These are phyloP conservation scores for Suillus clintonianus DNA, from an alignment of 768 basidiomycete genomes.

Conservation along the genomic window DNA sequence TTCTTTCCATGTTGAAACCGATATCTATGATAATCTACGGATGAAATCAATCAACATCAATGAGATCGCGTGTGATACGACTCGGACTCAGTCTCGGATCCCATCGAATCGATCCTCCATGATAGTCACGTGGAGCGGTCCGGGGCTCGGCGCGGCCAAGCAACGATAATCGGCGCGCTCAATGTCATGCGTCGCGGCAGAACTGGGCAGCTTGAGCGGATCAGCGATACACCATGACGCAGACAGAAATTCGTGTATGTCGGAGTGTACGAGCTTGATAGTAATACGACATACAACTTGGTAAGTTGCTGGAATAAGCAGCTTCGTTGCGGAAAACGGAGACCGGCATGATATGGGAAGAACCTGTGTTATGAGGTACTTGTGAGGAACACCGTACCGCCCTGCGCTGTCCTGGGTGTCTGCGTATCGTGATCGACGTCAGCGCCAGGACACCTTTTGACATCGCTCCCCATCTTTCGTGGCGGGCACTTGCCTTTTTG, in stretches of 20 bases:
- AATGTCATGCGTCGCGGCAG: neutral
- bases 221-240: neutral
- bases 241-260: neutral
- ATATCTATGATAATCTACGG: neutral
- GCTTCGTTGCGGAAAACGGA: neutral
- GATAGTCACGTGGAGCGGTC: neutral
- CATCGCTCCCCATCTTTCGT: neutral
- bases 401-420: too few relatives aligned
- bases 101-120: neutral
- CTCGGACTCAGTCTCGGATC: too few relatives aligned
- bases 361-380: neutral
- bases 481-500: neutral
- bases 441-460: neutral
- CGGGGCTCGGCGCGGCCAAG: neutral
- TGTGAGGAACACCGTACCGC: neutral
- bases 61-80: neutral
- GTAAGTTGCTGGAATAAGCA: neutral
- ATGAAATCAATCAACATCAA: neutral
- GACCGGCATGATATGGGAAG: neutral
- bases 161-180: neutral
- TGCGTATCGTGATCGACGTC: neutral
- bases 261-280: neutral
- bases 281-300: too few relatives aligned
- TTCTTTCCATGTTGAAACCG: slow-evolving; percentile 6
- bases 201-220: neutral